A percentile compares a stretch with the other conserved stretches of the same genome.
phyloP scores from a whole-genome alignment of 805 yeast species.

The Wickerhamiella sergipiensis region DNA sequence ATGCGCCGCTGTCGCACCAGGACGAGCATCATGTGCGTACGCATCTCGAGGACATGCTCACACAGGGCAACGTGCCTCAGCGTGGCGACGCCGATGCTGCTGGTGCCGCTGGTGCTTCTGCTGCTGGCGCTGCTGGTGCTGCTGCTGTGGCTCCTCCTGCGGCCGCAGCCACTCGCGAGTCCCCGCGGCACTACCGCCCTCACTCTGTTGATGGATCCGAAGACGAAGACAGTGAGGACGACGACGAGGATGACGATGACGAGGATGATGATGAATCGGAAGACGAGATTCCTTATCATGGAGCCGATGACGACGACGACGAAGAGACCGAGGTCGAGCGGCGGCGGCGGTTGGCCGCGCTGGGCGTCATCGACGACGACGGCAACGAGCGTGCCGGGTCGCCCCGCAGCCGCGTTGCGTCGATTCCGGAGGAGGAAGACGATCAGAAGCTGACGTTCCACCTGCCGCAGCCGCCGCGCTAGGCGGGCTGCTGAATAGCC shows the following conservation, averaged over 20 bases:
- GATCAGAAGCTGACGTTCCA: slow-evolving; percentile 13
- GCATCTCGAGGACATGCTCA: slow-evolving; percentile 10
- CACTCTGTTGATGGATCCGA: background rate
- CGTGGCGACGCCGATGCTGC: background rate
- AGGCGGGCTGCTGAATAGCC: slow-evolving; percentile 38
- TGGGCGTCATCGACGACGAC: slow-evolving; percentile 21
- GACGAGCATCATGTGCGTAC: slow-evolving; percentile 15
- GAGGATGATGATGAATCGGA: slow-evolving; percentile 22
- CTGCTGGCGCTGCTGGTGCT: background rate
- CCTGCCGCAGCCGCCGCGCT: slow-evolving; percentile 8
- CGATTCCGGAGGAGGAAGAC: background rate
- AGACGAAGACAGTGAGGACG: background rate
- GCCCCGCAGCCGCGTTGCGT: background rate
- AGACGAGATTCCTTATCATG: slow-evolving; percentile 17
- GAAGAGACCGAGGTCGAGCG: slow-evolving; percentile 57
- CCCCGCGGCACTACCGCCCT: background rate
- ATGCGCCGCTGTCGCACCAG: slow-evolving; percentile 10
- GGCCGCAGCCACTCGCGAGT: background rate
- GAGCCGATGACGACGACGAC: slow-evolving; percentile 22
- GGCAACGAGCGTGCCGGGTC: slow-evolving; percentile 4
- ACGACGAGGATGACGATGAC: slow-evolving; percentile 8
- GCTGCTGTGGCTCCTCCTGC: background rate
- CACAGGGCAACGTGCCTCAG: slow-evolving; percentile 8
- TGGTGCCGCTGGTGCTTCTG: background rate
- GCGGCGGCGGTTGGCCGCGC: slow-evolving; percentile 39